Base-by-base conservation (phyloP, 257 asterid species). In the Coffea eugenioides region DNA sequence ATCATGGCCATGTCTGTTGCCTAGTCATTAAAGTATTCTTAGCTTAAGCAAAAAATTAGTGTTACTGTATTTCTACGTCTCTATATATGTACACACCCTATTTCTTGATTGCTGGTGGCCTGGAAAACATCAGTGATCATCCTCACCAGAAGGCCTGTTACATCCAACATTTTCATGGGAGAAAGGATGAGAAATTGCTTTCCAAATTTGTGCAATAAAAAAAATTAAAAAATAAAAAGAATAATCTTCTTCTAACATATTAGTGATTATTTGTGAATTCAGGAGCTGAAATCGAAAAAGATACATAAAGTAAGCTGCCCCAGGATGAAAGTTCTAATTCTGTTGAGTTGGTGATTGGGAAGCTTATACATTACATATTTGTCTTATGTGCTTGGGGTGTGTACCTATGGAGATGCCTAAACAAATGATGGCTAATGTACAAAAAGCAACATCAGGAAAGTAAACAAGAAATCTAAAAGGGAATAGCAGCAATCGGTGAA, bases 21-120 rank as follows among this genome's bases (percentile, higher is more conserved):
- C 21, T 21, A 12, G 57, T 21, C 25, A 65, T 39, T 75, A 57
- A 57, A 57, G 10, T 59, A 48, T 57, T 75, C 10, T 43, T 41
- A 46, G 59, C 71, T 76, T 61, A 76, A 76, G 48, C 64, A 43
- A 31, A 11, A 65, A 76, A 52, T 2, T 75, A 41, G 54, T 64
- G 34, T n/a, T 25, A 41, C 74, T 20, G 74, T 69, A 43, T 39
- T 9, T 5, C 45, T 41, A 39, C 74, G 51, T 21, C 74, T 67
- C 23, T 39, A 62, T n/a, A 3, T 70, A 14, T 68, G 36, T 23
- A 45, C 10, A 43, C 23, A 45, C 31, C 1, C 52, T 10, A 3
- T 21, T n/a, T 48, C 62, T 72, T 48, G 45, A 25, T 72, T 72
- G 56, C 76, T 48, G 76, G 76, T 72, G 62, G 76, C n/a, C 16